These are phyloP conservation scores for Pinus albicaulis DNA, from an alignment of 75 land plant species.

Conservation along the genomic window DNA sequence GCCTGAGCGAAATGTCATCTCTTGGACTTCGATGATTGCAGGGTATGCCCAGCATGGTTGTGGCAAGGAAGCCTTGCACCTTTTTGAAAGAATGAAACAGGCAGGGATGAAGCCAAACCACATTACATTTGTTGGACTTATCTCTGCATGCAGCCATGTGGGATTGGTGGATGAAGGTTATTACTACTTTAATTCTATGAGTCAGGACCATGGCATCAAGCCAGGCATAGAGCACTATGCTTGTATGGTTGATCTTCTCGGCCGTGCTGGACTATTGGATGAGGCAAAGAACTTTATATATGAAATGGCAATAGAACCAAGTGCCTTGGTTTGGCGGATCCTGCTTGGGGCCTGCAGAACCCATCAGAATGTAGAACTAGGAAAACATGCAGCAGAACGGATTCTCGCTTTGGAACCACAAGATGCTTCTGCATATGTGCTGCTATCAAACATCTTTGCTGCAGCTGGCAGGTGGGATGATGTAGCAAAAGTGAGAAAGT, in stretches of 20 bases:
- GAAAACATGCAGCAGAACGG: slow-evolving; percentile 11
- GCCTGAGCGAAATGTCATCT: slow-evolving; percentile 5
- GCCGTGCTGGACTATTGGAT: slow-evolving; percentile 14
- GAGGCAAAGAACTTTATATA: slow-evolving; percentile 21
- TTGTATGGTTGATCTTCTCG: slow-evolving; percentile 25
- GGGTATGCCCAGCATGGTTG: slow-evolving; percentile 10
- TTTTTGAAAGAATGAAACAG: slow-evolving; percentile 12
- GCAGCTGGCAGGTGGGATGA: slow-evolving; percentile 9
- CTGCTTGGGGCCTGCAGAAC: slow-evolving; percentile 18
- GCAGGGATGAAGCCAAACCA: slow-evolving; percentile 11
- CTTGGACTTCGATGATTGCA: slow-evolving; percentile 21
- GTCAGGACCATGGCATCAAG: background rate
- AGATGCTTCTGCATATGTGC: slow-evolving; percentile 23
- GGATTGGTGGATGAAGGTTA: slow-evolving; percentile 12
- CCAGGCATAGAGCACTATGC: slow-evolving; percentile 14
- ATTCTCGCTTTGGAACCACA: slow-evolving; percentile 12
- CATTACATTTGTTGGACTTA: slow-evolving; percentile 1
- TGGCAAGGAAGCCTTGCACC: slow-evolving; percentile 9
- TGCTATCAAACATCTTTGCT: slow-evolving; percentile 18
- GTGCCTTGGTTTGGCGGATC: slow-evolving; percentile 2
- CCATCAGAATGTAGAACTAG: slow-evolving; percentile 11
- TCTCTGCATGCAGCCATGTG: slow-evolving; percentile 20
- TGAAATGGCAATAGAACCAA: slow-evolving; percentile 2
- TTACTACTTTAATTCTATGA: slow-evolving; percentile 10
- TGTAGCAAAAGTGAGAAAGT: slow-evolving; percentile 7